A percentile compares a stretch with the other conserved stretches of the same genome.
Conservation (phyloP, 768 basidiomycete genomes). For the Tephrocybe sp. region DNA sequence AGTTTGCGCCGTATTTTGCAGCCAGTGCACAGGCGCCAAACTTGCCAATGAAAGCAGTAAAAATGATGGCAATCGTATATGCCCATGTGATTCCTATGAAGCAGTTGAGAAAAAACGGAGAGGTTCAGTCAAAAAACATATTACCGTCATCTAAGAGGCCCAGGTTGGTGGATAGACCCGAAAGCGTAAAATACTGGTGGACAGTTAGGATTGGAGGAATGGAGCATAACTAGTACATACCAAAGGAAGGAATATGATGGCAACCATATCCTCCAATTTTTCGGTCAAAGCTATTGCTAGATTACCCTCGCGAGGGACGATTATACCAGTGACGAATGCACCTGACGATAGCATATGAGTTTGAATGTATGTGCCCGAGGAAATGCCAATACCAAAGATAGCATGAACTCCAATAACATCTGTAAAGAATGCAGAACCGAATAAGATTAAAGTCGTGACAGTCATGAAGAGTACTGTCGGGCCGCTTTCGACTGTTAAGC, state of each 20-base stretch:
- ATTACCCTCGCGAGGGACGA: slow-evolving; percentile 85
- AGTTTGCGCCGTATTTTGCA: slow-evolving; percentile 65
- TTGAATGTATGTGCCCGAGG: not conserved
- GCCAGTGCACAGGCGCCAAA: slow-evolving; percentile 81
- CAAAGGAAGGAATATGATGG: slow-evolving; percentile 85
- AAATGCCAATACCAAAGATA: slow-evolving; percentile 68
- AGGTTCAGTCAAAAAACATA: not conserved
- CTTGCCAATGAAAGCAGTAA: slow-evolving; percentile 81
- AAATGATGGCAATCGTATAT: slow-evolving; percentile 77
- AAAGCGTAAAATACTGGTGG: slow-evolving; percentile 85
- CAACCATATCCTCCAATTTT: slow-evolving; percentile 94
- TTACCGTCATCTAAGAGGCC: slow-evolving; percentile 76
- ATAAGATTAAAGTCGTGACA: slow-evolving; percentile 71
- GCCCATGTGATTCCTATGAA: slow-evolving; percentile 76
- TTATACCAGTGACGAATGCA: slow-evolving; percentile 78
- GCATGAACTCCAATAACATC: slow-evolving; percentile 91
- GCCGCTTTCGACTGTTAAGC: slow-evolving; percentile 55
- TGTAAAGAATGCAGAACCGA: slow-evolving; percentile 89
- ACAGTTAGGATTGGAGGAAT: not conserved
- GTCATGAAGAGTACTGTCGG: slow-evolving; percentile 93
- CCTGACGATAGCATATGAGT: slow-evolving; percentile 32
- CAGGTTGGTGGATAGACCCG: slow-evolving; percentile 87
- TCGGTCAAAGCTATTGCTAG: slow-evolving; percentile 87
- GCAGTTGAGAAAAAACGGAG: not conserved
- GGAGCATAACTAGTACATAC: slow-evolving; percentile 32